These are phyloP conservation scores for Eimeria necatrix DNA, from an alignment of 169 alveolate species.

Conservation along the genomic window DNA sequence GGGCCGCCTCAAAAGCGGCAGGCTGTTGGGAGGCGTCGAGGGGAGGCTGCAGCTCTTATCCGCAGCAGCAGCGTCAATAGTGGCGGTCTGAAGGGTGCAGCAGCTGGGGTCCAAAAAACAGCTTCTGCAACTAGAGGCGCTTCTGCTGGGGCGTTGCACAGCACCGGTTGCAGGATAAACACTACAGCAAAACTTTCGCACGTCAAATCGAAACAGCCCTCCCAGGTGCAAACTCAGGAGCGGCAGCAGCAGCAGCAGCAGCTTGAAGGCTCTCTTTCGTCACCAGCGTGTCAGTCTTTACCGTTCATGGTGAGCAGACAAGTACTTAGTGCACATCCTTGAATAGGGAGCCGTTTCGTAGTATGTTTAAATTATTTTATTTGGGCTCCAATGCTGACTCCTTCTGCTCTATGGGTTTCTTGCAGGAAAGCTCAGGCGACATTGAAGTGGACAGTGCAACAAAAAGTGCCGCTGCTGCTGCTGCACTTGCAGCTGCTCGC, in stretches of 20 bases:
- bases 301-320: background rate
- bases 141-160: background rate
- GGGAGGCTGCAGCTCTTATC: background rate
- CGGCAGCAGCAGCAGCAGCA: conserved; percentile 11
- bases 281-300: background rate
- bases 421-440: conserved; percentile 31
- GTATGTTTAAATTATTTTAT: background rate
- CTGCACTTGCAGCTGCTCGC: conserved; percentile 67
- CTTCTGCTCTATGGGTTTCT: background rate
- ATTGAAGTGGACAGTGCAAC: conserved; percentile 3
- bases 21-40: conserved; percentile 44
- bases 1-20: conserved; percentile 71
- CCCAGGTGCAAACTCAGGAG: background rate
- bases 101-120: background rate
- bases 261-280: background rate
- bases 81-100: background rate
- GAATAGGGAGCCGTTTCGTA: background rate
- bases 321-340: background rate
- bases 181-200: background rate
- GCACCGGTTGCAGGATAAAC: conserved; percentile 17
- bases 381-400: background rate
- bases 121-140: background rate
- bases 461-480: conserved; percentile 61
- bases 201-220: background rate
- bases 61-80: conserved; percentile 59